Percentiles rank a stretch among this genome's conserved stretches.
phyloP scores from a whole-genome alignment of 139 green algal genomes.

The Tetratostichococcus sp. region DNA sequence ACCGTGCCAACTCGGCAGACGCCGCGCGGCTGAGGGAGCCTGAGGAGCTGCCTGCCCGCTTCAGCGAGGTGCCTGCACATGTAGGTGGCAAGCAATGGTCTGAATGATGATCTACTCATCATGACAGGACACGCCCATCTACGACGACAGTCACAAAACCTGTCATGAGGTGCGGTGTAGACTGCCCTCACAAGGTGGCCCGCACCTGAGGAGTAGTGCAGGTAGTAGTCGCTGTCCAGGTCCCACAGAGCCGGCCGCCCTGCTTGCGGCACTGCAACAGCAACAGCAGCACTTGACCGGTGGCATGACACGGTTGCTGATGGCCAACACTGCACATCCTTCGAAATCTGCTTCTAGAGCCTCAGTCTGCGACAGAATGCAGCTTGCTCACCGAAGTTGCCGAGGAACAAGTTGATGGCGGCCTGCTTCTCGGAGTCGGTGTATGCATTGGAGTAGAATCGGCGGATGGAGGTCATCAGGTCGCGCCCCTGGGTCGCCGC shows the following conservation, averaged over 20 bases:
- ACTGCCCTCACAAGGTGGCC: too few species aligned
- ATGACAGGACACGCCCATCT: too few species aligned
- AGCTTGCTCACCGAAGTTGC: constrained; percentile 43
- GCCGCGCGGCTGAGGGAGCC: neutral
- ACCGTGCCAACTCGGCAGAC: neutral
- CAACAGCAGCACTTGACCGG: too few species aligned
- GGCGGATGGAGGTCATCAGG: constrained; percentile 58
- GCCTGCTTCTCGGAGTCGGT: constrained; percentile 91
- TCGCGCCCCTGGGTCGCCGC: constrained; percentile 43
- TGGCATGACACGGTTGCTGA: too few species aligned
- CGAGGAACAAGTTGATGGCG: constrained; percentile 94
- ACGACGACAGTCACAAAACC: too few species aligned
- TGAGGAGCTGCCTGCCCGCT: neutral
- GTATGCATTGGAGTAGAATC: constrained; percentile 87
- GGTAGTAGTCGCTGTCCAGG: constrained; percentile 75
- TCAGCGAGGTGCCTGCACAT: neutral
- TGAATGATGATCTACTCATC: too few species aligned
- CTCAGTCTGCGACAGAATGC: too few species aligned
- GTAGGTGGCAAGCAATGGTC: too few species aligned
- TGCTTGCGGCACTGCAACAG: constrained; percentile 19
- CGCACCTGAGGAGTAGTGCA: constrained; percentile 43
- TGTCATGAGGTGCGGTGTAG: too few species aligned
- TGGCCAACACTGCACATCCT: too few species aligned
- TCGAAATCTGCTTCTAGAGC: too few species aligned
- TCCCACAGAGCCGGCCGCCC: constrained; percentile 72